Evolutionary conservation across 1,139 yeast species (phyloP).

Genomic region (Protomyces arabidopsidicola): DNA sequence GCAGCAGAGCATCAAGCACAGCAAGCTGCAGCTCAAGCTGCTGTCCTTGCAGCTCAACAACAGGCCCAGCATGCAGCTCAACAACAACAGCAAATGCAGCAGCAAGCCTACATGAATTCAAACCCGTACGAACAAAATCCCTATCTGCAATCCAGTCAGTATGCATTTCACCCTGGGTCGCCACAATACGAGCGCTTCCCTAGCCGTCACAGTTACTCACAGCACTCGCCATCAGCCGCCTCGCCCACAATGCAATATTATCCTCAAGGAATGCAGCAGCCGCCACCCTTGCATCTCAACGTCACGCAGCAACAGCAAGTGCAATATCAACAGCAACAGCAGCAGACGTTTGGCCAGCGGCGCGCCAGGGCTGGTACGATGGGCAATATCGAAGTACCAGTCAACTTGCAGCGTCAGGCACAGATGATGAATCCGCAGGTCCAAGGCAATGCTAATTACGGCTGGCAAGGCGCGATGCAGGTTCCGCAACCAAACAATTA

Average conservation of each 20-base stretch:
- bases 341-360: constrained; percentile 15
- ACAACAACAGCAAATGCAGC: background rate
- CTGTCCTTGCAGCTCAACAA: background rate
- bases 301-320: background rate
- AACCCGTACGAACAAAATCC: constrained; percentile 20
- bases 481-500: constrained; percentile 7
- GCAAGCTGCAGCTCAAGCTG: background rate
- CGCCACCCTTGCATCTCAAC: background rate
- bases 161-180: background rate
- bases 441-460: constrained; percentile 10
- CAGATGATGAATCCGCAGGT: constrained; percentile 17
- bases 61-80: background rate
- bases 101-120: background rate
- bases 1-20: background rate
- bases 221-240: constrained; percentile 3
- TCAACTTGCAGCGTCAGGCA: constrained; percentile 17
- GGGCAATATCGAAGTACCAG: constrained; percentile 22
- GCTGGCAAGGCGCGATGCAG: constrained; percentile 17
- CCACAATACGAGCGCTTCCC: constrained; percentile 1
- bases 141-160: constrained; percentile 11
- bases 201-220: background rate
- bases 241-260: constrained; percentile 6
- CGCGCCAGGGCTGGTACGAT: constrained; percentile 24
- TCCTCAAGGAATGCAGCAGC: constrained; percentile 2
- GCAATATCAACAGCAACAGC: constrained; percentile 3